Evolutionary conservation across 2,329 filamentous ascomycete species (phyloP), one percentile per base, ranked within the genome.

Genomic region (Arthrinium phaeospermum): DNA sequence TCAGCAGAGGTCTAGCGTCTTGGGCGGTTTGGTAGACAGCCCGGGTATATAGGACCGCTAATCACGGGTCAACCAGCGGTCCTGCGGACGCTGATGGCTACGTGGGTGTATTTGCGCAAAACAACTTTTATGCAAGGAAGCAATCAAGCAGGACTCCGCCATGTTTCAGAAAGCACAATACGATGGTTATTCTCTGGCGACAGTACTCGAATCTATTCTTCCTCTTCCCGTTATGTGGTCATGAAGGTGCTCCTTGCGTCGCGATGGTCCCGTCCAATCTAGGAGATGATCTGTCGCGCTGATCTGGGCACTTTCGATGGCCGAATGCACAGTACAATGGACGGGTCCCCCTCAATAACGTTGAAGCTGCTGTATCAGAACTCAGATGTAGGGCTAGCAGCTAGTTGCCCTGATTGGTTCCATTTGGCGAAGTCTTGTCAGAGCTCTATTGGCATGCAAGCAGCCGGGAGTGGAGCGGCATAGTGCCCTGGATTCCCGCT

Each of bases 371-470:
- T 68, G 24, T 27, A 67, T 27, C 27, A 30, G 41, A 30, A 61
- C 61, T 57, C 37, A 44, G 47, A 30, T 30, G 45, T 61, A 41
- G 34, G 44, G 46, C 30, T 45, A 51, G 19, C 45, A 68, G 72
- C 72, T 61, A 70, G 34, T 41, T 41, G 76, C 34, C 57, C 57
- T 75, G 78, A 80, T 80, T 78, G 78, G 79, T 74, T 75, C 75
- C 72, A 72, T 79, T 79, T 79, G 77, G 79, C 79, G 78, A 80
- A 53, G 76, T 75, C 73, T 75, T 73, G 72, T 73, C 74, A 71
- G 73, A 76, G 75, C 74, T 75, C 75, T 76, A 74, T 71, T 73
- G 73, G 72, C 44, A 79, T 80, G 79, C 79, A 79, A 72, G 76
- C 71, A 79, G 30, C 78, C 79, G 78, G 75, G 76, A 46, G 51